Base-by-base conservation (phyloP, 305 asterid species). In the Coffea humblotiana region DNA sequence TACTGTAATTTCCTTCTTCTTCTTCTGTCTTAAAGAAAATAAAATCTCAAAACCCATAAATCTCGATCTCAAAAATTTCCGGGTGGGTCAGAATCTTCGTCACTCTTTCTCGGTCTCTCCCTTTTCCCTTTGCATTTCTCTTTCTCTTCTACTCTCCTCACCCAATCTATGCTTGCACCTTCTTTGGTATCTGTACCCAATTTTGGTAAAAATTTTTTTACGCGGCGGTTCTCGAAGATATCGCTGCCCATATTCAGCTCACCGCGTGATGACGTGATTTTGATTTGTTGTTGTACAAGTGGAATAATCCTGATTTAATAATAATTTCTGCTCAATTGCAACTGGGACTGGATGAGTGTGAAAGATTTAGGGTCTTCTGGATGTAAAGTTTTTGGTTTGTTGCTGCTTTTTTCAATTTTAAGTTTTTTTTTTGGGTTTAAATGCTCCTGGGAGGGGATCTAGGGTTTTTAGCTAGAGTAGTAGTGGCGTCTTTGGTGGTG, bases 391-490 rank as follows among this genome's bases (percentile, higher is more conserved):
- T 78, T 84, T 61, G 27, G 83, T 23, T 75, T 70, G 79, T 82
- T 80, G 81, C 79, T 81, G 75, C 67, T 58, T 61, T 65, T 64
- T 1, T 68, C 43, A 40, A 40, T 40, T 65, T 51, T 16, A 18
- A 29, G 47, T 75, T 67, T 64, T 54, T 18, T 65, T 61, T 78
- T 73, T 75, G 32, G 32, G 88, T 80, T 80, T 93, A 91, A 87
- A 91, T 92, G 98, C 91, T 88, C 83, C 74, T 89, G 79, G 91
- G 82, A 81, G 89, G 87, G 84, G 89, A 89, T 93, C 89, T 91
- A 81, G 89, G 92, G 89, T 86, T 87, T 73, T 71, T 85, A 77
- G 87, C 74, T 79, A 85, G 91, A 80, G 82, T 75, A 60, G 83
- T 83, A 58, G 84, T 75, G 74, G 84, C 79, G 85, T 86, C 83